Evolutionary conservation across 2,329 filamentous ascomycete species (phyloP), one percentile per base, ranked within the genome.

Genomic region (Penicillium psychrosexuale): DNA sequence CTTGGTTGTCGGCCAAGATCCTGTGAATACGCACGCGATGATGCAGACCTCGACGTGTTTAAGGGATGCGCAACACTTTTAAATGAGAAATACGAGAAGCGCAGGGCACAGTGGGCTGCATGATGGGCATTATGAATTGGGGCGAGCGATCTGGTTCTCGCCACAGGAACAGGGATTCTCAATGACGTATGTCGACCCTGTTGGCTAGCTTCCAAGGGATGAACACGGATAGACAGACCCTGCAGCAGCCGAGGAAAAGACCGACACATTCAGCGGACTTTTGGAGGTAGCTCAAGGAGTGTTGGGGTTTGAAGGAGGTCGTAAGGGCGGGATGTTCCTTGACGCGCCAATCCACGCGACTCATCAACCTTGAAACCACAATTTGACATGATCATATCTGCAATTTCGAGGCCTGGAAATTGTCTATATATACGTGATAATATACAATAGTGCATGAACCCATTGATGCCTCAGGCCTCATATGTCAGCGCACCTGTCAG

Each of bases 241-340:
- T 61, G 62, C 61, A 62, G 62, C 49, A 61, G 59, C 49, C 58
- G 59, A 49, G 53, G 43, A 50, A 59, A 54, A 56, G 53, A 56
- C 49, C 61, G 47, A 64, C 61, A 70, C 71, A 73, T 73, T 56
- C 70, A 71, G 69, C 60, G 59, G 51, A 36, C 43, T 57, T 47
- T 50, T 27, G 51, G 52, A 24, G 30, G 34, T 42, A 30, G 30
- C 34, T 38, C 36, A 37, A 36, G 17, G 46, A 49, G 37, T 19
- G 40, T 47, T 53, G 47, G 51, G 19, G 31, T 24, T 43, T 28
- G 45, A 24, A 28, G 43, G 33, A 46, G 37, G 48, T 43, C 30
- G 19, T 36, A n/a, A 46, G 33, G 44, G 47, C 40, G 47, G 47
- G 48, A 53, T 36, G 15, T 38, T 38, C 28, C 31, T 56, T 55